Base-by-base conservation (phyloP, 257 asterid genomes). In the Paulownia fortunei region DNA sequence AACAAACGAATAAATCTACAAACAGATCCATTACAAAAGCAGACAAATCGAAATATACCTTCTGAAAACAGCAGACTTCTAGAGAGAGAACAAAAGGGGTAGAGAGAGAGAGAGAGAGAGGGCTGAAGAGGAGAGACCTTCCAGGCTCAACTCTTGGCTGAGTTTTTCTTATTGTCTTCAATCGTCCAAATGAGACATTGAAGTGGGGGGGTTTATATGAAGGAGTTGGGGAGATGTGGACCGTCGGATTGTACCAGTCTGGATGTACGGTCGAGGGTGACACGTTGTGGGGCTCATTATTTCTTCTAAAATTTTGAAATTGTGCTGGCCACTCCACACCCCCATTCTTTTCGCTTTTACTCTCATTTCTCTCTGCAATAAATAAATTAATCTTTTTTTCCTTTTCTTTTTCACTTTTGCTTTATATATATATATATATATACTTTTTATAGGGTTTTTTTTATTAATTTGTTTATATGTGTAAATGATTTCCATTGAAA, bases 251-350 rank as follows among this genome's bases (percentile, higher is more conserved):
- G 9, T 13, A 58, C 7, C 47, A 39, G 36, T 66, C 84, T 70
- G 72, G 79, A 79, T 76, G 72, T 75, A 75, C 84, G 86, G 84
- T 24, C 67, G 75, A 83, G 78, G 84, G 68, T 74, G 86, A 75
- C 84, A 79, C 84, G 84, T 83, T 83, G 86, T 75, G 84, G 86
- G 85, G 54, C 69, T 70, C 76, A 70, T 51, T 70, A 70, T 70
- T 69, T 49, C 75, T 42, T n/a, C 80, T 16, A 61, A 65, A 19
- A 23, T 77, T 69, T 73, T 72, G 69, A 72, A 82, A 32, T 47
- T 77, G 68, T 56, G 74, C 61, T 77, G 82, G 18, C 80, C 84
- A 74, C 68, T 24, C 68, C 78, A 54, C 77, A 27, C 52, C 80
- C 24, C 83, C 85, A 65, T 77, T 27, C 82, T 83, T 83, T 72